phyloP scores from a whole-genome alignment of 2,329 filamentous ascomycete genomes.

The Coniochaeta prunicola region DNA sequence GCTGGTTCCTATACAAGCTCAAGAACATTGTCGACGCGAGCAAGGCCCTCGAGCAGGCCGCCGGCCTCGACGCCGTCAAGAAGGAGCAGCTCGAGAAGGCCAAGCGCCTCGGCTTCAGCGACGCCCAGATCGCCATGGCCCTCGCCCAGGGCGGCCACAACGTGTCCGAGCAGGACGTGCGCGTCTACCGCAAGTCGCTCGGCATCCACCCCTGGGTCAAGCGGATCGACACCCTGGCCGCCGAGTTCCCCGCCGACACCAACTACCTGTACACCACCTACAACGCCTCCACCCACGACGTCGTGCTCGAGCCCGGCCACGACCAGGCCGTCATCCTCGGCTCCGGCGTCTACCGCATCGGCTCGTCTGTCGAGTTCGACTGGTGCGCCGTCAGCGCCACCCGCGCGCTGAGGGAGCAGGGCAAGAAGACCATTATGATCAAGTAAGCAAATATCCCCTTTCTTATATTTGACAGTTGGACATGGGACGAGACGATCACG shows the following conservation, averaged over 20 bases:
- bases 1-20: constrained; percentile 98
- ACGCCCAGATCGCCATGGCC: constrained; percentile 85
- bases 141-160: not conserved
- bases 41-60: constrained; percentile 75
- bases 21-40: constrained; percentile 94
- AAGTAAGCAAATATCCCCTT: too few relatives aligned
- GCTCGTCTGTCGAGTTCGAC: constrained; percentile 96
- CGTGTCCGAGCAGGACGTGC: constrained; percentile 75
- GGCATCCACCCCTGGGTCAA: constrained; percentile 94
- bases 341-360: constrained; percentile 94
- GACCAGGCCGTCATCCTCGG: constrained; percentile 85
- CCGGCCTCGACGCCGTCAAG: constrained; percentile 76
- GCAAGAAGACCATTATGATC: constrained; percentile 97
- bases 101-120: constrained; percentile 97
- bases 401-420: constrained; percentile 73
- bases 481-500: too few relatives aligned
- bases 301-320: constrained; percentile 70
- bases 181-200: constrained; percentile 75
- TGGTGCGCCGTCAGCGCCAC: constrained; percentile 95
- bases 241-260: constrained; percentile 90
- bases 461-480: too few relatives aligned
- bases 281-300: constrained; percentile 89
- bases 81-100: constrained; percentile 83
- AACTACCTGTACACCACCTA: constrained; percentile 98
- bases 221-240: constrained; percentile 95